These are phyloP conservation scores for Physcomitrium patens DNA, from an alignment of 225 moss, liverwort and hornwort genomes.

Conservation along the genomic window DNA sequence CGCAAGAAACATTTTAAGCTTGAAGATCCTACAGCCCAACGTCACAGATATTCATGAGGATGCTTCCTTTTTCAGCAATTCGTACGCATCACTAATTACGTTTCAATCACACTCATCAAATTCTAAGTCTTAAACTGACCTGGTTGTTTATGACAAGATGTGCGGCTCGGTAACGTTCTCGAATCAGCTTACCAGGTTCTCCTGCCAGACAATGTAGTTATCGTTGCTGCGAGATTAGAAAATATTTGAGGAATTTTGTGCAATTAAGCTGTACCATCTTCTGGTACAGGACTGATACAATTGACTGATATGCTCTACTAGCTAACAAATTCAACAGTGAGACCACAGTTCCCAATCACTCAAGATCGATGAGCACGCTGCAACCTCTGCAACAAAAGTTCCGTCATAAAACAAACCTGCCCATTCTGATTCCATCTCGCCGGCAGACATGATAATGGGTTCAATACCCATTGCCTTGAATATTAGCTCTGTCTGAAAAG, in stretches of 20 bases:
- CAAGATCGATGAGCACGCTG: not conserved
- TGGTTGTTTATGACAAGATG: slow-evolving; percentile 57
- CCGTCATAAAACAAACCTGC: slow-evolving; percentile 45
- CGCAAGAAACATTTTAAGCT: no score
- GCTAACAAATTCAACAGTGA: not conserved
- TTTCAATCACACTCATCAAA: not conserved
- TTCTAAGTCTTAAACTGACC: slow-evolving; percentile 24
- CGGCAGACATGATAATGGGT: slow-evolving; percentile 76
- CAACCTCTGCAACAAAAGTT: not conserved
- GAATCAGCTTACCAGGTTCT: slow-evolving; percentile 65
- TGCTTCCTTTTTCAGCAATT: no score
- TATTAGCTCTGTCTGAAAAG: slow-evolving; percentile 76
- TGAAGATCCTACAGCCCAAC: no score
- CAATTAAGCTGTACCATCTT: not conserved
- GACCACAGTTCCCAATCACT: not conserved
- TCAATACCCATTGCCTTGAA: slow-evolving; percentile 73
- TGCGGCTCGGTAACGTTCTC: slow-evolving; percentile 67
- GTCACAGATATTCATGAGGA: no score
- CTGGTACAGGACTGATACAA: not conserved
- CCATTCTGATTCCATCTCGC: slow-evolving; percentile 79
- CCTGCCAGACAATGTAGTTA: slow-evolving; percentile 37
- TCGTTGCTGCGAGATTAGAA: not conserved
- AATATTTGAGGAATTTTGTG: not conserved
- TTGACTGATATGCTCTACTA: not conserved
- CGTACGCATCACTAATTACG: no score